These are phyloP conservation scores for Chlorophyllum brunneum DNA, from an alignment of 768 basidiomycete species.

Conservation along the genomic window DNA sequence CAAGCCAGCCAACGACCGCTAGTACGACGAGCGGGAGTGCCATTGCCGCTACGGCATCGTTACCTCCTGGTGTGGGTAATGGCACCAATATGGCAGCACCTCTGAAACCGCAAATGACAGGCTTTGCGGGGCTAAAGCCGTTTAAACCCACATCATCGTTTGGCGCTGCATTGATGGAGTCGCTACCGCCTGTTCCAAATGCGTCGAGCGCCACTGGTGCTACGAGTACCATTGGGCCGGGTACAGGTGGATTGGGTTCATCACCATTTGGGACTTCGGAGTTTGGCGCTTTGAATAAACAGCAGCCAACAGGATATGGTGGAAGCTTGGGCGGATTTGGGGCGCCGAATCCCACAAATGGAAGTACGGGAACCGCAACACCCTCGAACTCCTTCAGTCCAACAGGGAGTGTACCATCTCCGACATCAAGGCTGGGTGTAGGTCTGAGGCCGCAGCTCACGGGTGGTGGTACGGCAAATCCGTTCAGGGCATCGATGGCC, in stretches of 20 bases:
- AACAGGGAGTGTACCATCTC: neutral
- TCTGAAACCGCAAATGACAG: conserved; percentile 45
- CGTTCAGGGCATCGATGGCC: conserved; percentile 64
- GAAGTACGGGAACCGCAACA: conserved; percentile 16
- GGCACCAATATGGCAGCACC: conserved; percentile 16
- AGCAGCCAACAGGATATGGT: conserved; percentile 8
- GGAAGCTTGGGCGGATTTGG: conserved; percentile 3
- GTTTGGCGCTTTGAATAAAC: conserved; percentile 6
- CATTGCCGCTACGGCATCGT: conserved; percentile 12
- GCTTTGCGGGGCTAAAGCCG: conserved; percentile 62
- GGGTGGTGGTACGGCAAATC: conserved; percentile 57
- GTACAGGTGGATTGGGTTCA: neutral
- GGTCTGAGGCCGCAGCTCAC: conserved; percentile 62
- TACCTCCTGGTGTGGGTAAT: conserved; percentile 8
- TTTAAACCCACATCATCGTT: conserved; percentile 84
- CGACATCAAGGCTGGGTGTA: conserved; percentile 35
- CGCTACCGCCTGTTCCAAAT: conserved; percentile 70
- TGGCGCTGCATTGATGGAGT: conserved; percentile 69
- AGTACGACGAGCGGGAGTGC: conserved; percentile 24
- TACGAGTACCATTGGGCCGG: conserved; percentile 18
- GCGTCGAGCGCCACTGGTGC: conserved; percentile 45
- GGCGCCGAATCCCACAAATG: conserved; percentile 9
- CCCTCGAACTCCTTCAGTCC: conserved; percentile 15
- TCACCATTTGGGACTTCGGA: conserved; percentile 1
- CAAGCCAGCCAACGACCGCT: conserved; percentile 45